Evolutionary conservation across 208 protist species (phyloP), one percentile per base, ranked within the genome.

Genomic region (Leishmania gerbilli): DNA sequence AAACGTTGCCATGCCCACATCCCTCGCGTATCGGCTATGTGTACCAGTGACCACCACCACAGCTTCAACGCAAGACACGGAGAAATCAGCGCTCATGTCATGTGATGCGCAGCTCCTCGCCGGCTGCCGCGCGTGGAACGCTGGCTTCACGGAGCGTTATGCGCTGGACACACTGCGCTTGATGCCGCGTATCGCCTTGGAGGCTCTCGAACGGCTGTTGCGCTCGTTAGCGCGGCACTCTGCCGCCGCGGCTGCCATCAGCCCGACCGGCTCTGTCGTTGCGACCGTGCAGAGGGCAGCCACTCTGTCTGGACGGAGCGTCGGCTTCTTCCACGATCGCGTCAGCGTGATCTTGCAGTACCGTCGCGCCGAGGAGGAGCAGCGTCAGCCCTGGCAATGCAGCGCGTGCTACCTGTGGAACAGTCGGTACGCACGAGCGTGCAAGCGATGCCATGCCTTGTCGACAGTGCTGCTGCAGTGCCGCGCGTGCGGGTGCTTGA

Each of bases 341-440:
- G 27, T 65, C 71, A 45, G 37, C n/a, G 49, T 55, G 34, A 56
- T 58, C 34, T 31, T 47, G 37, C 58, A 77, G 76, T 31, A 21
- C 55, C 81, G 76, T 42, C 68, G n/a, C 1, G 74, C 34, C 31
- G 84, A 55, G 45, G 84, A 81, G 49, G 51, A 77, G 42, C 85
- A 88, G 40, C 83, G 83, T 45, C 71, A 81, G 64, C 91, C 93
- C 47, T 96, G 93, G 93, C 82, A 85, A 71, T 96, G 93, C 78
- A 74, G 71, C 13, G 67, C 87, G 37, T 96, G 93, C 74, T 62
- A 79, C 45, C 76, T 87, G 21, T 96, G 93, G 93, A 96, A 95
- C 74, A 81, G 80, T 49, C 89, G 84, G 27, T 79, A 81, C 55
- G 68, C 88, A 15, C 49, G 67, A 9, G 45, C 77, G 68, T 96